Conservation (phyloP, 805 yeast genomes). For the Komagataella pseudopastoris region DNA sequence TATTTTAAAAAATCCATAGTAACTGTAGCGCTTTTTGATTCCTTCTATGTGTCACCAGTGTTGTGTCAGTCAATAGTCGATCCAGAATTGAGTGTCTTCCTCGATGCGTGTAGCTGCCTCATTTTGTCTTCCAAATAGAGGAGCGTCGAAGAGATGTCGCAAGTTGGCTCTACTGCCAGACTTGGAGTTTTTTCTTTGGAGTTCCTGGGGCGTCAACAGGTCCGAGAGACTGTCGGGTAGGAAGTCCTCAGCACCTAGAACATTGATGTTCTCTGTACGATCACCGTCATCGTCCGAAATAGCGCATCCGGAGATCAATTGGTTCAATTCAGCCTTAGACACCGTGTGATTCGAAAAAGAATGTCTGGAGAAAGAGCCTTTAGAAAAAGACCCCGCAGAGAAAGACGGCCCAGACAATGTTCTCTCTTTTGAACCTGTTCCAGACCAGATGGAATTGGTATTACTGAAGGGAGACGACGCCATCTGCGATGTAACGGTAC, state of each 20-base stretch:
- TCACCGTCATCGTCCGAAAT: slow-evolving; percentile 8
- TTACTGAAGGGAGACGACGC: slow-evolving; percentile 13
- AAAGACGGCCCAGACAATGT: neutral
- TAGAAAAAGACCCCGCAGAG: slow-evolving; percentile 5
- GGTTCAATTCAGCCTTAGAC: neutral
- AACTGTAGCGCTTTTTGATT: slow-evolving; percentile 3
- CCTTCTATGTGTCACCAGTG: neutral
- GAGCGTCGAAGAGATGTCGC: neutral
- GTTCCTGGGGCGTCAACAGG: slow-evolving; percentile 69
- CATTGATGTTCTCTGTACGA: slow-evolving; percentile 1
- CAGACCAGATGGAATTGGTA: slow-evolving; percentile 11
- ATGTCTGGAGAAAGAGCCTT: neutral
- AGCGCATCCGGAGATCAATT: slow-evolving; percentile 4
- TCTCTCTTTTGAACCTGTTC: neutral
- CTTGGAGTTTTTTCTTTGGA: slow-evolving; percentile 55
- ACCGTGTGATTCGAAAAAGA: neutral
- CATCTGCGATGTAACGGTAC: neutral
- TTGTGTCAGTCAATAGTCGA: neutral
- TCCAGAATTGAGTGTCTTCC: neutral
- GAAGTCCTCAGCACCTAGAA: slow-evolving; percentile 49
- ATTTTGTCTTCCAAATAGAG: slow-evolving; percentile 12
- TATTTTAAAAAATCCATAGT: slow-evolving; percentile 5
- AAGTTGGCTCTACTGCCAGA: slow-evolving; percentile 14
- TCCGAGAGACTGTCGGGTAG: slow-evolving; percentile 78
- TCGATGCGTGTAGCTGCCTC: slow-evolving; percentile 23